These are phyloP conservation scores for Torulaspora quercuum DNA, from an alignment of 805 yeast species.

Conservation along the genomic window DNA sequence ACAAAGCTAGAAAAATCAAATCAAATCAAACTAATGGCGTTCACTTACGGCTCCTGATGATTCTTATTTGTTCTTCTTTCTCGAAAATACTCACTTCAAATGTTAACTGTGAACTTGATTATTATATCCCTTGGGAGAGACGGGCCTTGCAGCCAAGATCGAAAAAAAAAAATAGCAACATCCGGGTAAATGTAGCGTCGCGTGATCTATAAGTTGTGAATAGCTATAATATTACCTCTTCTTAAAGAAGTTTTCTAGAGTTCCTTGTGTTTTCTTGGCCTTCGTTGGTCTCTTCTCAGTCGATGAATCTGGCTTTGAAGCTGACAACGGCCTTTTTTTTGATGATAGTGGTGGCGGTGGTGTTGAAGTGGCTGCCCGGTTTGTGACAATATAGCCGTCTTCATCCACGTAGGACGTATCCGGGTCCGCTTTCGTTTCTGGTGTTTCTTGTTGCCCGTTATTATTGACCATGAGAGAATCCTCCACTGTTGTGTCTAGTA, in stretches of 20 bases:
- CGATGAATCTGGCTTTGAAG: slow-evolving; percentile 4
- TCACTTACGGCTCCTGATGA: no score
- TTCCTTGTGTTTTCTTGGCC: slow-evolving; percentile 31
- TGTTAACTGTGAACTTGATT: no score
- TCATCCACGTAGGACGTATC: slow-evolving; percentile 30
- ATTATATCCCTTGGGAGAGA: slow-evolving; percentile 13
- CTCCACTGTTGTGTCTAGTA: slow-evolving; percentile 35
- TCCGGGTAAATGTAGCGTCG: slow-evolving; percentile 15
- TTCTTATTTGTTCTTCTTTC: slow-evolving; percentile 1
- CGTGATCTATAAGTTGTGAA: slow-evolving; percentile 3
- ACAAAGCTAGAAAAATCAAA: slow-evolving; percentile 3
- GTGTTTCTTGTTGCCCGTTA: slow-evolving; percentile 2
- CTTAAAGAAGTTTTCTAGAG: slow-evolving; percentile 35
- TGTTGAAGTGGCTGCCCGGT: slow-evolving; percentile 21
- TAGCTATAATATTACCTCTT: slow-evolving; percentile 9
- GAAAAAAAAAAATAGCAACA: slow-evolving; percentile 6
- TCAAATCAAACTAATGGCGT: background rate
- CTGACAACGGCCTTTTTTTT: slow-evolving; percentile 9
- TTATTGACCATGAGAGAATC: slow-evolving; percentile 28
- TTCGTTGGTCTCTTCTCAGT: slow-evolving; percentile 13
- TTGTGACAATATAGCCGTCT: slow-evolving; percentile 36
- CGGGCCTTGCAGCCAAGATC: slow-evolving; percentile 14
- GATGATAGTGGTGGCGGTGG: slow-evolving; percentile 13
- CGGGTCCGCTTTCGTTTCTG: slow-evolving; percentile 3
- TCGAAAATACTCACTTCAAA: background rate